Percentiles rank a stretch among this genome's conserved stretches.
phyloP scores from a whole-genome alignment of 768 basidiomycete genomes.

The Cystoderma amianthinum region DNA sequence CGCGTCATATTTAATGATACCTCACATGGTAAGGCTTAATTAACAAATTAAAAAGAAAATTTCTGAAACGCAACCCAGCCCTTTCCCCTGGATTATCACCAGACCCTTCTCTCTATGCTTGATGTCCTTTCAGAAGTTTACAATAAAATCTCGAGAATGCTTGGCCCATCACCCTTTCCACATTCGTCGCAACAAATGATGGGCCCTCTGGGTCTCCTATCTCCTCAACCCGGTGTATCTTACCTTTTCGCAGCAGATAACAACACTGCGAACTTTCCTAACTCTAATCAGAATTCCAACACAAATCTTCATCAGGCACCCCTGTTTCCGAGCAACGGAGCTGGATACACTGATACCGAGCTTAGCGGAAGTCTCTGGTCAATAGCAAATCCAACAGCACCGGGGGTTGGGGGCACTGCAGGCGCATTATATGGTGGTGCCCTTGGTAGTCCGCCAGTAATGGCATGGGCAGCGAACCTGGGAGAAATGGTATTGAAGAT shows the following conservation, averaged over 20 bases:
- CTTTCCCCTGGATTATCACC: slow-evolving; percentile 86
- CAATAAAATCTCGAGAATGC: slow-evolving; percentile 76
- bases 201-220: slow-evolving; percentile 68
- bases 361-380: slow-evolving; percentile 62
- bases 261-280: slow-evolving; percentile 11
- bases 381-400: slow-evolving; percentile 49
- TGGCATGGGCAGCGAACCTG: slow-evolving; percentile 49
- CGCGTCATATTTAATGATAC: slow-evolving; percentile 63
- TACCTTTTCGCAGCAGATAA: slow-evolving; percentile 60
- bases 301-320: slow-evolving; percentile 26
- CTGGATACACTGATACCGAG: slow-evolving; percentile 11
- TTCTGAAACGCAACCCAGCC: slow-evolving; percentile 41
- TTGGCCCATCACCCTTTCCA: slow-evolving; percentile 77
- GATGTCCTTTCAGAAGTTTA: slow-evolving; percentile 89
- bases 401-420: slow-evolving; percentile 11
- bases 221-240: slow-evolving; percentile 78
- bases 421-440: slow-evolving; percentile 19
- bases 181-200: slow-evolving; percentile 62
- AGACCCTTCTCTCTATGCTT: slow-evolving; percentile 81
- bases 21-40: slow-evolving; percentile 56
- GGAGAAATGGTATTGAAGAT: slow-evolving; percentile 76
- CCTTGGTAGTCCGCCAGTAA: slow-evolving; percentile 39
- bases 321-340: slow-evolving; percentile 2
- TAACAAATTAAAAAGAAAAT: slow-evolving; percentile 2
- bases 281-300: slow-evolving; percentile 25